Conservation (phyloP, 169 alveolate species). For the Cryptosporidium sp. region DNA sequence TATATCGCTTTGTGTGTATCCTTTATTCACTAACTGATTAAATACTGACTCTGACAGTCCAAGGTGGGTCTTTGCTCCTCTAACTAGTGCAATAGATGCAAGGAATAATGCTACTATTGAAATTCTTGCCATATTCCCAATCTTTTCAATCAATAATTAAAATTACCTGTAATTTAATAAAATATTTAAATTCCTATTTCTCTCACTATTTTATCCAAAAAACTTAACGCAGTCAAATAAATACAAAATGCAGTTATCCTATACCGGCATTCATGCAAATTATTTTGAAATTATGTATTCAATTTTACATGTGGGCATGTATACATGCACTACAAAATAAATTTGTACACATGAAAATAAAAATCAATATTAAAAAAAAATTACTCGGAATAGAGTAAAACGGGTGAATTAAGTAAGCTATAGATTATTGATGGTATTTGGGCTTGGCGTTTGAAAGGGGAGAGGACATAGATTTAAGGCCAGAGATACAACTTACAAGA, state of each 20-base stretch:
- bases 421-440: not conserved
- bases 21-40: constrained; percentile 34
- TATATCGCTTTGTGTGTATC: constrained; percentile 59
- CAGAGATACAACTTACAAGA: not conserved
- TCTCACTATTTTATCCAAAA: not conserved
- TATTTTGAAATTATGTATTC: not conserved
- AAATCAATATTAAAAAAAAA: not conserved
- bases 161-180: not conserved
- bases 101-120: constrained; percentile 12
- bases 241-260: not conserved
- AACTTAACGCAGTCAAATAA: not conserved
- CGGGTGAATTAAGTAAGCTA: not conserved
- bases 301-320: not conserved
- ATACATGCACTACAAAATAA: not conserved
- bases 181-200: not conserved
- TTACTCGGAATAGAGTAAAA: constrained; percentile 3
- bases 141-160: not conserved
- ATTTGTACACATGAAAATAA: not conserved
- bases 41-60: constrained; percentile 64
- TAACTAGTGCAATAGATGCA: constrained; percentile 26
- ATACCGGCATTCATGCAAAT: constrained; percentile 7
- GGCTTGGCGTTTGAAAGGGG: not conserved
- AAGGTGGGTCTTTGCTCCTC: constrained; percentile 56
- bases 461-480: not conserved
- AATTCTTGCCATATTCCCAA: constrained; percentile 42